These are phyloP conservation scores for Epichloe gansuensis DNA, from an alignment of 2,329 filamentous ascomycete genomes.

Conservation along the genomic window DNA sequence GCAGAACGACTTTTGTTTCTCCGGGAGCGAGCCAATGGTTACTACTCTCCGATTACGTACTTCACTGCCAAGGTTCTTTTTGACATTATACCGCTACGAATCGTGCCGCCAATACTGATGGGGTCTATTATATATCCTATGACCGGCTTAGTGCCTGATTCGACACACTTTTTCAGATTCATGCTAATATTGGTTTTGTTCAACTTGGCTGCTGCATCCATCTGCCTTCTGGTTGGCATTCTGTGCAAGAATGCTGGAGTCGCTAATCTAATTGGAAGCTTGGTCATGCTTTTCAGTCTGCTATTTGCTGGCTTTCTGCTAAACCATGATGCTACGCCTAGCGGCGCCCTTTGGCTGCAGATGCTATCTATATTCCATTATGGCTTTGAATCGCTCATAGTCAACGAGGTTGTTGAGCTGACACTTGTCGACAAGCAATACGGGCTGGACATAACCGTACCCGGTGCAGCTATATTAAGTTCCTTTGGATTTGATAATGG, in stretches of 20 bases:
- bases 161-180: slow-evolving; percentile 79
- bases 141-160: slow-evolving; percentile 80
- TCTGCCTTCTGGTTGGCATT: slow-evolving; percentile 94
- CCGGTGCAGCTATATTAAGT: slow-evolving; percentile 84
- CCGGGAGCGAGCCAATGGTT: slow-evolving; percentile 88
- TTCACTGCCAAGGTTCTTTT: slow-evolving; percentile 97
- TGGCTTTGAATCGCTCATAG: slow-evolving; percentile 88
- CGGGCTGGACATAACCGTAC: slow-evolving; percentile 90
- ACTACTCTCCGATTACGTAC: slow-evolving; percentile 89
- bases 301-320: slow-evolving; percentile 88
- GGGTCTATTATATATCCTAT: slow-evolving; percentile 95
- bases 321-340: slow-evolving; percentile 87
- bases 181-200: slow-evolving; percentile 87
- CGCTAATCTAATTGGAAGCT: slow-evolving; percentile 82
- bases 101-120: slow-evolving; percentile 90
- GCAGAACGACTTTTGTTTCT: slow-evolving; percentile 84
- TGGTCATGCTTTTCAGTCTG: slow-evolving; percentile 95
- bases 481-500: slow-evolving; percentile 88
- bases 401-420: slow-evolving; percentile 88
- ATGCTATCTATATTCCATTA: slow-evolving; percentile 96
- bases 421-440: slow-evolving; percentile 91
- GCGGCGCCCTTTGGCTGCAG: slow-evolving; percentile 80
- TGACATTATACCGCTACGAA: slow-evolving; percentile 85
- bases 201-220: slow-evolving; percentile 85
- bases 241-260: slow-evolving; percentile 85